phyloP scores from a whole-genome alignment of 129 eudicot species.

The Arctium lappa region DNA sequence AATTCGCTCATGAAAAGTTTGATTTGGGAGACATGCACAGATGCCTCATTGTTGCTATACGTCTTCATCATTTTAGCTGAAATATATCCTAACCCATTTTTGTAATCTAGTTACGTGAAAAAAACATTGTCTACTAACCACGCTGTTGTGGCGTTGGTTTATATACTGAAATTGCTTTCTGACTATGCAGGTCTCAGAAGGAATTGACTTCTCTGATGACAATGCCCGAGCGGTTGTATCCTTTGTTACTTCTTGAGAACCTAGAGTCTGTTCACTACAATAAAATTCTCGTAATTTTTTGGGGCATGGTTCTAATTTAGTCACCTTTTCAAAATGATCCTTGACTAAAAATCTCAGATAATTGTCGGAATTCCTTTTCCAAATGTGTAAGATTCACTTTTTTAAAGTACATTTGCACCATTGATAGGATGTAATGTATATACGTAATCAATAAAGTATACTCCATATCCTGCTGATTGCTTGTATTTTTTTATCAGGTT shows the following conservation, averaged over 20 bases:
- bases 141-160: background rate
- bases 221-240: slow-evolving; percentile 97
- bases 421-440: slow-evolving; percentile 1
- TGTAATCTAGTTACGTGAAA: background rate
- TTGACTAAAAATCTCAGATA: slow-evolving; percentile 55
- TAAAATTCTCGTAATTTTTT: background rate
- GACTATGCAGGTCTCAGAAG: slow-evolving; percentile 82
- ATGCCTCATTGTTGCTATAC: background rate
- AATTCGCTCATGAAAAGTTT: background rate
- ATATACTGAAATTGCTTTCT: slow-evolving; percentile 4
- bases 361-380: slow-evolving; percentile 97
- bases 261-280: background rate
- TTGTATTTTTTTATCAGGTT: slow-evolving; percentile 35
- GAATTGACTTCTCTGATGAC: slow-evolving; percentile 95
- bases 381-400: slow-evolving; percentile 58
- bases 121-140: background rate
- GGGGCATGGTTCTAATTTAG: background rate
- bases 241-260: slow-evolving; percentile 36
- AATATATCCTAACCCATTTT: background rate
- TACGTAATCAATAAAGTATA: slow-evolving; percentile 11
- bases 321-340: slow-evolving; percentile 11
- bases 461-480: slow-evolving; percentile 18
- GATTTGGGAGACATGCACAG: background rate
- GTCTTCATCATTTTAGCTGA: background rate
- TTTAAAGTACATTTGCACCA: background rate